phyloP scores from a whole-genome alignment of 176 grass and related monocot species.

The Rhynchospora tenuis region DNA sequence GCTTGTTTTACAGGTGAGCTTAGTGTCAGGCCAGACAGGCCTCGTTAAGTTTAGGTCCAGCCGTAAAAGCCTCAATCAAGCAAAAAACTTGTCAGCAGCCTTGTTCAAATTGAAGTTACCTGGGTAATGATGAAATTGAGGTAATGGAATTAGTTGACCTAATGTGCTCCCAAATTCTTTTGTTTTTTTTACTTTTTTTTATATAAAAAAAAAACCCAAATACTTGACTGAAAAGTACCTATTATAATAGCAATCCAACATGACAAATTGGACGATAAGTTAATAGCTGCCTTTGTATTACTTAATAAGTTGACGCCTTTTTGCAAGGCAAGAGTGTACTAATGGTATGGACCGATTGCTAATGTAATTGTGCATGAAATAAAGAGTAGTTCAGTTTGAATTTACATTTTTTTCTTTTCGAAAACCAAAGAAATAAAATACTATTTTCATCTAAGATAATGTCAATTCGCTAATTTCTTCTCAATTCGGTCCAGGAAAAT shows the following conservation, averaged over 20 bases:
- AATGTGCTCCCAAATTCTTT: not conserved
- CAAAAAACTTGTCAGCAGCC: not conserved
- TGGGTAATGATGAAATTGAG: not conserved
- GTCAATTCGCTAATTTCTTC: not conserved
- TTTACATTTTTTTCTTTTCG: not conserved
- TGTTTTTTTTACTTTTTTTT: not conserved
- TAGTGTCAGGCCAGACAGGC: not conserved
- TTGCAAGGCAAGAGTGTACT: not conserved
- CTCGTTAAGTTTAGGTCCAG: not conserved
- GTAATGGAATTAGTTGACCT: not conserved
- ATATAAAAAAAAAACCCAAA: not conserved
- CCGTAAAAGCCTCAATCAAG: not conserved
- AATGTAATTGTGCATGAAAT: not conserved
- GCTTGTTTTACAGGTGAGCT: not conserved
- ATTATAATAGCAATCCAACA: not conserved
- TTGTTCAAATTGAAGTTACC: not conserved
- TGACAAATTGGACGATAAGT: not conserved
- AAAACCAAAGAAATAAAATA: not conserved
- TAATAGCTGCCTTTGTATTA: not conserved
- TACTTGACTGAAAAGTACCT: no score
- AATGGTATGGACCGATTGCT: not conserved
- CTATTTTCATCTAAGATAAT: not conserved
- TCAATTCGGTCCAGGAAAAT: not conserved
- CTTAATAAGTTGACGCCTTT: not conserved
- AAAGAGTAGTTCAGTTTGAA: not conserved